These are phyloP conservation scores for Lasiodiplodia gonubiensis DNA, from an alignment of 2,329 filamentous ascomycete genomes.

Conservation along the genomic window DNA sequence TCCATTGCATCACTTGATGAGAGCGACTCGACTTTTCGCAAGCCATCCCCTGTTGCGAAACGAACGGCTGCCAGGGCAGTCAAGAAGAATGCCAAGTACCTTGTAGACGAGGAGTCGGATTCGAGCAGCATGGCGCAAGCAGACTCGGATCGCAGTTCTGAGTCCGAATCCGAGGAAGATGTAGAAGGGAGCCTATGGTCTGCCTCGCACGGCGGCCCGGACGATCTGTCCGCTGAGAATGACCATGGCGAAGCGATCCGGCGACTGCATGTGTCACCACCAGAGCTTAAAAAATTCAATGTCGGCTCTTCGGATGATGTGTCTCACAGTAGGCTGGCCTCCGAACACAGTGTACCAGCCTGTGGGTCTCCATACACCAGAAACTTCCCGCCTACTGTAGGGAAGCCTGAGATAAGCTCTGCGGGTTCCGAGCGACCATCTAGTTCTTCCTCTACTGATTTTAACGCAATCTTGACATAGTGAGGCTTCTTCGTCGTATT, in stretches of 20 bases:
- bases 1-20: conserved; percentile 35
- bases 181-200: conserved; percentile 22
- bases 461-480: conserved; percentile 41
- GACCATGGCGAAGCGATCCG: conserved; percentile 31
- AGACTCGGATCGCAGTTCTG: not conserved
- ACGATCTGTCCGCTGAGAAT: conserved; percentile 40
- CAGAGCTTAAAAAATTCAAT: not conserved
- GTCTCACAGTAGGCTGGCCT: not conserved
- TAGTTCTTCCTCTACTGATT: conserved; percentile 39
- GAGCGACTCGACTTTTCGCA: not conserved
- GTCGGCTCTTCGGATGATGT: not conserved
- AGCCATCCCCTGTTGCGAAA: not conserved
- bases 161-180: not conserved
- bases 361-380: no score
- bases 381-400: not conserved
- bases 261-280: not conserved
- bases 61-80: conserved; percentile 10
- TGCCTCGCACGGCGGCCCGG: conserved; percentile 31
- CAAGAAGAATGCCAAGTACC: conserved; percentile 9
- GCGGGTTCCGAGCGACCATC: conserved; percentile 35
- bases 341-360: not conserved
- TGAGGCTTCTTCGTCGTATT: conserved; percentile 28
- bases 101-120: conserved; percentile 14
- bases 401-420: not conserved
- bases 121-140: not conserved